phyloP scores from a whole-genome alignment of 208 protist genomes.

The Trypanosoma melophagium region DNA sequence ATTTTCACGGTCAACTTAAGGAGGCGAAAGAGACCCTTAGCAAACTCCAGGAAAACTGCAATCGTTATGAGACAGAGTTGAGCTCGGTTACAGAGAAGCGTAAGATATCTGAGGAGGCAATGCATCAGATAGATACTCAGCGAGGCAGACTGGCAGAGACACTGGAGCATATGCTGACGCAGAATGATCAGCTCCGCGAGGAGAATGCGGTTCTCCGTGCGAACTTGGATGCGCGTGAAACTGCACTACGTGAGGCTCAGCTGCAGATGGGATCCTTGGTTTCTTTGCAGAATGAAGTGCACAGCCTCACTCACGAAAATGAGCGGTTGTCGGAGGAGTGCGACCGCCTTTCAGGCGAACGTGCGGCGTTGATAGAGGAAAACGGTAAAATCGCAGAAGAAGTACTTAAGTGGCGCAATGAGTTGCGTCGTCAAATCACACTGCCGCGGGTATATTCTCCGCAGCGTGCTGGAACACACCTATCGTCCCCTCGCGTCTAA shows the following conservation, averaged over 20 bases:
- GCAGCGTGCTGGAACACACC: too few species aligned
- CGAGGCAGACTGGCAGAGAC: slow-evolving; percentile 37
- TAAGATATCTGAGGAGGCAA: slow-evolving; percentile 32
- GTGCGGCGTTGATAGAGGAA: slow-evolving; percentile 44
- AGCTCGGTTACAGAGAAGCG: slow-evolving; percentile 21
- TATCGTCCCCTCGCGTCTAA: not conserved
- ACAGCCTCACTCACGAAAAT: slow-evolving; percentile 48
- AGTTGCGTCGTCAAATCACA: slow-evolving; percentile 35
- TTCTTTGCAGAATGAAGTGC: slow-evolving; percentile 21
- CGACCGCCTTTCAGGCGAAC: slow-evolving; percentile 41
- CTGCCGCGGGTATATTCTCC: not conserved
- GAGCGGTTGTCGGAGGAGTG: slow-evolving; percentile 54
- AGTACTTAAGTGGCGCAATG: slow-evolving; percentile 52
- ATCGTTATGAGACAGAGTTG: slow-evolving; percentile 35
- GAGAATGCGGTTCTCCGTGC: slow-evolving; percentile 33
- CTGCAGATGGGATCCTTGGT: not conserved
- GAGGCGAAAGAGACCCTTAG: slow-evolving; percentile 31
- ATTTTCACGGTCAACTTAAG: slow-evolving; percentile 25
- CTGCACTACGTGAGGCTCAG: slow-evolving; percentile 3
- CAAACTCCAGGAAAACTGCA: slow-evolving; percentile 24
- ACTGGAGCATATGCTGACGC: slow-evolving; percentile 44
- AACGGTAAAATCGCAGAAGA: slow-evolving; percentile 52
- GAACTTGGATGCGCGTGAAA: slow-evolving; percentile 17
- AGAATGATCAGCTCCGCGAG: slow-evolving; percentile 39
- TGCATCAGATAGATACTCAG: slow-evolving; percentile 35